Evolutionary conservation across 2,329 filamentous ascomycete species (phyloP), one percentile per base, ranked within the genome.

Genomic region (Ustulina deusta): DNA sequence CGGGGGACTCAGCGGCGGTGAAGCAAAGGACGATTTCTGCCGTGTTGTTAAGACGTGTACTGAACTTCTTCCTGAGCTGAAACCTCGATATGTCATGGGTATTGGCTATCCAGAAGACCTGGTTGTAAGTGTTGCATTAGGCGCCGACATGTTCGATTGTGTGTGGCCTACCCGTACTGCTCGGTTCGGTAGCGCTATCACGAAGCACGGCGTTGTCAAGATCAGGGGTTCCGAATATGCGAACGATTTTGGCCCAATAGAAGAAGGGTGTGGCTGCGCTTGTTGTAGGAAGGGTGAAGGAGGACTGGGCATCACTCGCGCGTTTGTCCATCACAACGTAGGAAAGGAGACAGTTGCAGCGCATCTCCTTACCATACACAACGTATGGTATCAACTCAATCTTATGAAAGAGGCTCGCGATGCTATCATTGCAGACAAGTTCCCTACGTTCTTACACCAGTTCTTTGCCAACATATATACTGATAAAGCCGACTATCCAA

Each of bases 81-180:
- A 99, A 81, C 96, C 96, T n/a, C 88, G 96, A 78, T 99, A 99
- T 81, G 95, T 99, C 65, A 99, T 99, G 97, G 96, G 96, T 20
- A 96, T 99, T 73, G 94, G 96, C 13, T 99, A 97, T 79, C 96
- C 96, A 1, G 96, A 98, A 82, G 96, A 99, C 77, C 84, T 99
- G 63, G 88, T 99, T 1, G 94, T 99, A 44, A 97, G 93, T 61
- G 90, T 97, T 3, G 96, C 96, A 1, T 86, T 99, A 0, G 96
- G 96, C 3, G 96, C 96, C 56, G 96, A 99, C 81, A 99, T 99
- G 96, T 99, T 99, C 78, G 96, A 99, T 81, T 99, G 97, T 77
- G 96, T 99, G 6, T 99, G 96, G 96, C 97, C 96, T 1, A 98
- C 96, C 4, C 87, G 96, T 61, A 99, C 96, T 40, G 96, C 96